Percentiles rank a stretch among this genome's conserved stretches.
phyloP scores from a whole-genome alignment of 139 green algal species.

The Marvania coccoides region DNA sequence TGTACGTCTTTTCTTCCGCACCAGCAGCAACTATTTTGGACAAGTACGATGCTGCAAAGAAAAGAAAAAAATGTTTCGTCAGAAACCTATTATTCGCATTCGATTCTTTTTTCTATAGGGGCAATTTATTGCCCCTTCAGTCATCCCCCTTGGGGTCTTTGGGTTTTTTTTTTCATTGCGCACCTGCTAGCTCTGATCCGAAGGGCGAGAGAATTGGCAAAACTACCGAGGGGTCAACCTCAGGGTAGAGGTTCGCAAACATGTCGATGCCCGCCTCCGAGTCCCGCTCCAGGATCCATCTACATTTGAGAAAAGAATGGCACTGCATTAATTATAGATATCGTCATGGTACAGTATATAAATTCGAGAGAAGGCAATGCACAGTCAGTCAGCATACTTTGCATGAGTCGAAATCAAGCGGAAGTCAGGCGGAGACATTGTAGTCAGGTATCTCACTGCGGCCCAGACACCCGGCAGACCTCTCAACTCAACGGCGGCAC shows the following conservation, averaged over 20 bases:
- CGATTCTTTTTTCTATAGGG: too few species aligned
- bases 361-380: not conserved
- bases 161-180: too few species aligned
- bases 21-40: not conserved
- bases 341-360: not conserved
- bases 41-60: not conserved
- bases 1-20: slow-evolving; percentile 32
- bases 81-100: not conserved
- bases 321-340: not conserved
- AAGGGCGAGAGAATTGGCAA: slow-evolving; percentile 50
- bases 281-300: slow-evolving; percentile 72
- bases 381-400: not conserved
- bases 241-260: slow-evolving; percentile 52
- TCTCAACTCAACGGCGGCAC: slow-evolving; percentile 49
- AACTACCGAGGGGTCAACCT: slow-evolving; percentile 43
- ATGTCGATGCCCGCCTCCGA: slow-evolving; percentile 74
- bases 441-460: slow-evolving; percentile 63
- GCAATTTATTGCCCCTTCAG: too few species aligned
- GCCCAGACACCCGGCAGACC: slow-evolving; percentile 81
- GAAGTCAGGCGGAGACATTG: slow-evolving; percentile 13
- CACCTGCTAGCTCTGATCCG: slow-evolving; percentile 20
- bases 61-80: not conserved
- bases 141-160: too few species aligned
- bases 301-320: not conserved
- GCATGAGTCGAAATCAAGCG: slow-evolving; percentile 41